Conservation (phyloP, 208 protist species). For the Blastocrithidia nonstop region DNA sequence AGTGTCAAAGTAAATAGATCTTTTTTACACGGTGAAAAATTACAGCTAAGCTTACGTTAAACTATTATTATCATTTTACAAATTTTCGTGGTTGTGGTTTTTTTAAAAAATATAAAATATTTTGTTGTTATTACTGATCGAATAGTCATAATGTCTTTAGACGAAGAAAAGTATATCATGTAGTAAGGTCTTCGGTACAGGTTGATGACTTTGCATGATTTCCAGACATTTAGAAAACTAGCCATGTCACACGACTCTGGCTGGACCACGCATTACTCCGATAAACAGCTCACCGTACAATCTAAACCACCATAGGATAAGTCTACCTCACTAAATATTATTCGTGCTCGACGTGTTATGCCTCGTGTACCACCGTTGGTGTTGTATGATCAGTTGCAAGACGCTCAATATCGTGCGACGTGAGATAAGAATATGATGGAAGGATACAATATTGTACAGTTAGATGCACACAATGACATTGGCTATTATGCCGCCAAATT, state of each 20-base stretch:
- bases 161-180: too few relatives aligned
- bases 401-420: slow-evolving; percentile 60
- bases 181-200: slow-evolving; percentile 19
- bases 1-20: too few relatives aligned
- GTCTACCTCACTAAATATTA: slow-evolving; percentile 53
- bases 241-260: slow-evolving; percentile 13
- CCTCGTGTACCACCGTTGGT: slow-evolving; percentile 31
- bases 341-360: slow-evolving; percentile 58
- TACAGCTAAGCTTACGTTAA: too few relatives aligned
- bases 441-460: slow-evolving; percentile 66
- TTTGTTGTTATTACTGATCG: too few relatives aligned
- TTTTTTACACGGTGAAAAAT: too few relatives aligned
- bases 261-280: slow-evolving; percentile 42
- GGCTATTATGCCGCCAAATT: slow-evolving; percentile 84
- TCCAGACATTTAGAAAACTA: slow-evolving; percentile 33
- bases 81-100: too few relatives aligned
- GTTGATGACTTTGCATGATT: slow-evolving; percentile 58
- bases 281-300: slow-evolving; percentile 23
- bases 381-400: slow-evolving; percentile 78
- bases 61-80: too few relatives aligned
- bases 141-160: too few relatives aligned
- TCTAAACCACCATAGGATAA: slow-evolving; percentile 31
- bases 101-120: too few relatives aligned
- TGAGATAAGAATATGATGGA: slow-evolving; percentile 83
- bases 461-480: slow-evolving; percentile 79